These are phyloP conservation scores for Ustulina deusta DNA, from an alignment of 2,329 filamentous ascomycete species.

Conservation along the genomic window DNA sequence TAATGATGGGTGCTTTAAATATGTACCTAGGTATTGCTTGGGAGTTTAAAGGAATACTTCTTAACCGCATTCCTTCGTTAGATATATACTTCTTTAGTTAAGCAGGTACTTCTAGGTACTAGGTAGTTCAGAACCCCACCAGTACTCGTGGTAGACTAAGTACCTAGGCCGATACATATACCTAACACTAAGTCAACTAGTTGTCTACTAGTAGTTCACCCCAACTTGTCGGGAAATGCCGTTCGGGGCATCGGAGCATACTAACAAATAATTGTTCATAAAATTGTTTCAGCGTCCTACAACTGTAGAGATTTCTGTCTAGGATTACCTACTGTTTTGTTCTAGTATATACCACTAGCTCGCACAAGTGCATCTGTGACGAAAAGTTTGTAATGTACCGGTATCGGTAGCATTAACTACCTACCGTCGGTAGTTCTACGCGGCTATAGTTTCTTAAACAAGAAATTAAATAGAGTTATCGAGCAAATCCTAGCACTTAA, in stretches of 20 bases:
- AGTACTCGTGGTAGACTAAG: too few relatives aligned
- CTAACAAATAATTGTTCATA: neutral
- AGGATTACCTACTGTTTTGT: neutral
- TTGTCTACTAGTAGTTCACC: too few relatives aligned
- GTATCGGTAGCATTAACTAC: neutral
- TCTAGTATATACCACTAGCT: neutral
- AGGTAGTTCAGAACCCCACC: too few relatives aligned
- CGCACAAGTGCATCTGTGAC: neutral
- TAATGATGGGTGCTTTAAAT: neutral
- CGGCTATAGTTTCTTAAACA: slow-evolving; percentile 3
- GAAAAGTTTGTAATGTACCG: neutral
- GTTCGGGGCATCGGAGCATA: slow-evolving; percentile 9
- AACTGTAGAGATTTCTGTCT: neutral
- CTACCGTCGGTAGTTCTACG: neutral
- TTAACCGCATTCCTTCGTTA: neutral
- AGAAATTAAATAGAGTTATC: neutral
- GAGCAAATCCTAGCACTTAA: neutral
- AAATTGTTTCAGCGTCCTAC: neutral
- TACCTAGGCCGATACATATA: too few relatives aligned
- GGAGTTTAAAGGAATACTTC: too few relatives aligned
- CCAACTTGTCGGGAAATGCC: neutral
- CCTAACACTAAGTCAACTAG: too few relatives aligned
- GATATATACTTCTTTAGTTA: neutral
- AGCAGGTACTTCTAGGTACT: too few relatives aligned
- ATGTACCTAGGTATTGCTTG: too few relatives aligned